These are phyloP conservation scores for Heteromeles arbutifolia DNA, from an alignment of 306 rosid species.

Conservation along the genomic window DNA sequence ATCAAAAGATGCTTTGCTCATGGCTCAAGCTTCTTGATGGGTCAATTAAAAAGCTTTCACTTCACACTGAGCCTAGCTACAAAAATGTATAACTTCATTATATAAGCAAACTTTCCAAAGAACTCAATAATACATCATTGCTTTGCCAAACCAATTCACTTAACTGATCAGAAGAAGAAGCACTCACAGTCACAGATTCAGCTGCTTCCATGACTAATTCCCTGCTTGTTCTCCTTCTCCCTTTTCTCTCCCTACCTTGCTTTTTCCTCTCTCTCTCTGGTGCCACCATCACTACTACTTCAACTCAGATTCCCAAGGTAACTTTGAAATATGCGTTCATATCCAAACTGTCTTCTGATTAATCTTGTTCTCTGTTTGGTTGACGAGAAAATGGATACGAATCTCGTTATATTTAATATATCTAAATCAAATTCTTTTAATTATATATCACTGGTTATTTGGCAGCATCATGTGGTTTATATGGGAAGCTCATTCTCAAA, in stretches of 20 bases:
- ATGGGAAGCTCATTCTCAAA: constrained; percentile 70
- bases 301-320: constrained; percentile 69
- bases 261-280: constrained; percentile 26
- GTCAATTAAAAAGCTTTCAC: constrained; percentile 6
- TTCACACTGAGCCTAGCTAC: constrained; percentile 26
- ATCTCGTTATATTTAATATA: neutral
- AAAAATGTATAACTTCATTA: constrained; percentile 22
- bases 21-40: constrained; percentile 21
- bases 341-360: neutral
- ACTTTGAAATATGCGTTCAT: neutral
- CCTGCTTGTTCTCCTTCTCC: constrained; percentile 24
- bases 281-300: constrained; percentile 18
- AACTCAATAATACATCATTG: neutral
- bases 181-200: neutral
- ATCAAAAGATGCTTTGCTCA: constrained; percentile 28
- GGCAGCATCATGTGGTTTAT: constrained; percentile 77
- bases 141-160: neutral
- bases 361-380: neutral
- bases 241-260: constrained; percentile 26
- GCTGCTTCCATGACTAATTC: constrained; percentile 42
- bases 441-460: neutral
- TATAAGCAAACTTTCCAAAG: neutral
- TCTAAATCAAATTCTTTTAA: neutral
- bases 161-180: neutral
- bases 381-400: neutral